These are phyloP conservation scores for Sarocladium kiliense DNA, from an alignment of 2,329 filamentous ascomycete species.

Conservation along the genomic window DNA sequence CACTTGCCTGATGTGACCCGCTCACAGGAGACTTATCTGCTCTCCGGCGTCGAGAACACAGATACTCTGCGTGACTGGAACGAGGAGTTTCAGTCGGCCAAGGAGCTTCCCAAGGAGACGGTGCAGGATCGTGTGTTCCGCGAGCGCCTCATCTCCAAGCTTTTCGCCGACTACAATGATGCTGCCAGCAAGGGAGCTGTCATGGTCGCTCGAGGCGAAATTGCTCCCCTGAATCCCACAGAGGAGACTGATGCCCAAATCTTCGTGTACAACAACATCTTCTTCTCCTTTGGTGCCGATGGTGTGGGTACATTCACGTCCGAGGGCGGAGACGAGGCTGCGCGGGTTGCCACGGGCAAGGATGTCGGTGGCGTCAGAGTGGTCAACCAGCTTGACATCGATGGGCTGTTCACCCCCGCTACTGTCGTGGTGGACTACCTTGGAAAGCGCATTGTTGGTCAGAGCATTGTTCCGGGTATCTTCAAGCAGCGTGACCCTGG, in stretches of 20 bases:
- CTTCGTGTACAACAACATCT: constrained; percentile 99
- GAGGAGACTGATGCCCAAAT: constrained; percentile 92
- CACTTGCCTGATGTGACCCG: constrained; percentile 83
- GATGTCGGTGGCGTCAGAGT: constrained; percentile 91
- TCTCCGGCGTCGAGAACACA: constrained; percentile 86
- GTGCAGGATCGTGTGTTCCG: constrained; percentile 96
- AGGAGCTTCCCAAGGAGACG: constrained; percentile 87
- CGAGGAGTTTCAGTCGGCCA: constrained; percentile 95
- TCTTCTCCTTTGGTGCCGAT: constrained; percentile 97
- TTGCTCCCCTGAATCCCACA: constrained; percentile 90
- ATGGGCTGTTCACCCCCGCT: constrained; percentile 88
- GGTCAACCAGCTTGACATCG: constrained; percentile 95
- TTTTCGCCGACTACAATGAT: constrained; percentile 97
- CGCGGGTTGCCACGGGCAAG: constrained; percentile 91
- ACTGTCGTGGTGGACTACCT: constrained; percentile 97
- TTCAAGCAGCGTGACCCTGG: constrained; percentile 98
- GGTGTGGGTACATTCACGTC: constrained; percentile 95
- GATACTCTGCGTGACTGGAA: constrained; percentile 98
- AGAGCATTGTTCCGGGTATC: constrained; percentile 97
- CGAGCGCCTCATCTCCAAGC: constrained; percentile 87
- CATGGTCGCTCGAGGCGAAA: constrained; percentile 85
- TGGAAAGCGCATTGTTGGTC: constrained; percentile 92
- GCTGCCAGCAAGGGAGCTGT: constrained; percentile 89
- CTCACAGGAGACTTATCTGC: constrained; percentile 86
- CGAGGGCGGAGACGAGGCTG: constrained; percentile 94